A percentile compares a stretch with the other conserved stretches of the same genome.
phyloP scores from a whole-genome alignment of 1,139 yeast species.

The Kodamaea anthophila region DNA sequence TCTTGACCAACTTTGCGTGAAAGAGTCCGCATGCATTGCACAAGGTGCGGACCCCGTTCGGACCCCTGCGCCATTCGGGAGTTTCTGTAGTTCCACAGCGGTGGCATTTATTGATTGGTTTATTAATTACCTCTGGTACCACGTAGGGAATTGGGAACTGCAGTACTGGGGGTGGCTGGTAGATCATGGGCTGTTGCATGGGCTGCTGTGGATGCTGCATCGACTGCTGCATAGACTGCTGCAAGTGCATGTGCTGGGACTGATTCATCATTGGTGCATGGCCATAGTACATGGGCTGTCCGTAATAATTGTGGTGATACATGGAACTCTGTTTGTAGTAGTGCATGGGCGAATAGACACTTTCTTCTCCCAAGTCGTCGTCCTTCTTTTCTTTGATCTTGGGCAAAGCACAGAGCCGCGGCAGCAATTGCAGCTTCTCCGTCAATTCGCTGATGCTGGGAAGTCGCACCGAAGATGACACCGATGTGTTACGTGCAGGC shows the following conservation, averaged over 20 bases:
- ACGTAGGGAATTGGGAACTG: too few relatives aligned
- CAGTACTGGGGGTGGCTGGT: too few relatives aligned
- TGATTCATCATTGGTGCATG: slow-evolving; percentile 7
- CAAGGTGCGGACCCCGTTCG: slow-evolving; percentile 21
- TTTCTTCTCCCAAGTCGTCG: too few relatives aligned
- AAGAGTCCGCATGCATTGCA: slow-evolving; percentile 61
- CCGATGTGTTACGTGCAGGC: slow-evolving; percentile 6
- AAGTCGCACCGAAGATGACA: slow-evolving; percentile 12
- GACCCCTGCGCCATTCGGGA: slow-evolving; percentile 28
- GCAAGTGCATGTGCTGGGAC: slow-evolving; percentile 2
- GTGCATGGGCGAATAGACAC: too few relatives aligned
- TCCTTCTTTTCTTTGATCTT: too few relatives aligned
- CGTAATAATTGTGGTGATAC: slow-evolving; percentile 12
- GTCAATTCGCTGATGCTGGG: slow-evolving; percentile 33
- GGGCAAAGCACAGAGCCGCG: too few relatives aligned
- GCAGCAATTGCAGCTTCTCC: slow-evolving; percentile 1
- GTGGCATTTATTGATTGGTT: slow-evolving; percentile 43
- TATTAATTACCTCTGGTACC: slow-evolving; percentile 32
- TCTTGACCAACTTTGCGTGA: slow-evolving; percentile 67
- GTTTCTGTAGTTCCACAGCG: slow-evolving; percentile 60
- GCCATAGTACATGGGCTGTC: slow-evolving; percentile 13
- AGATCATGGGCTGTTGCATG: slow-evolving; percentile 7
- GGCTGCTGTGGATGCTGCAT: slow-evolving; percentile 1
- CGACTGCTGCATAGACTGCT: too few relatives aligned
- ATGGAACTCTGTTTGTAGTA: slow-evolving; percentile 5